Conservation (phyloP, 2,329 filamentous ascomycete genomes). For the Penicillium thymicola region DNA sequence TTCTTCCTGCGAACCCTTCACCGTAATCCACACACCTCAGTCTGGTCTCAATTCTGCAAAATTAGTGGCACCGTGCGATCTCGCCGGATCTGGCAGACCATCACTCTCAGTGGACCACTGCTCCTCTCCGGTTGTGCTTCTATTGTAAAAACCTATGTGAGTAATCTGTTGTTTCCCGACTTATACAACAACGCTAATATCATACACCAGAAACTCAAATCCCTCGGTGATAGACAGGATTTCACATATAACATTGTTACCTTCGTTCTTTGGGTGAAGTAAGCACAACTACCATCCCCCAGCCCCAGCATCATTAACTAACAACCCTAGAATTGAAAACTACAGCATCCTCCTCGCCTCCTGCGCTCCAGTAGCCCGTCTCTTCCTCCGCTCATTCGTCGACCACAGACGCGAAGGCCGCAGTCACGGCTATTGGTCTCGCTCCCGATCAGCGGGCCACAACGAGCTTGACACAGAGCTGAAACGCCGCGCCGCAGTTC, state of each 20-base stretch:
- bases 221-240: constrained; percentile 32
- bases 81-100: constrained; percentile 36
- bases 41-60: constrained; percentile 29
- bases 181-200: background rate
- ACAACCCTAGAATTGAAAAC: constrained; percentile 33
- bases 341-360: constrained; percentile 38
- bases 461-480: constrained; percentile 17
- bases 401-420: constrained; percentile 23
- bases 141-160: constrained; percentile 37
- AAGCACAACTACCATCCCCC: constrained; percentile 4
- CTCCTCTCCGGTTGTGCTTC: constrained; percentile 36
- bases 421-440: constrained; percentile 22
- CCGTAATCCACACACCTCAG: constrained; percentile 21
- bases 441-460: constrained; percentile 18
- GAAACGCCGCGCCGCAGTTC: constrained; percentile 4
- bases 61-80: constrained; percentile 31
- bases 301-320: background rate
- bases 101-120: constrained; percentile 33
- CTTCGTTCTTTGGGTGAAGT: constrained; percentile 40
- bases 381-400: constrained; percentile 32
- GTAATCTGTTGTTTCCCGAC: background rate
- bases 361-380: constrained; percentile 33
- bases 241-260: constrained; percentile 38
- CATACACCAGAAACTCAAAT: constrained; percentile 30
- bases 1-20: constrained; percentile 33